Evolutionary conservation across 352 stramenopile genomes (phyloP).

Genomic region (Pelagophyceae sp.): DNA sequence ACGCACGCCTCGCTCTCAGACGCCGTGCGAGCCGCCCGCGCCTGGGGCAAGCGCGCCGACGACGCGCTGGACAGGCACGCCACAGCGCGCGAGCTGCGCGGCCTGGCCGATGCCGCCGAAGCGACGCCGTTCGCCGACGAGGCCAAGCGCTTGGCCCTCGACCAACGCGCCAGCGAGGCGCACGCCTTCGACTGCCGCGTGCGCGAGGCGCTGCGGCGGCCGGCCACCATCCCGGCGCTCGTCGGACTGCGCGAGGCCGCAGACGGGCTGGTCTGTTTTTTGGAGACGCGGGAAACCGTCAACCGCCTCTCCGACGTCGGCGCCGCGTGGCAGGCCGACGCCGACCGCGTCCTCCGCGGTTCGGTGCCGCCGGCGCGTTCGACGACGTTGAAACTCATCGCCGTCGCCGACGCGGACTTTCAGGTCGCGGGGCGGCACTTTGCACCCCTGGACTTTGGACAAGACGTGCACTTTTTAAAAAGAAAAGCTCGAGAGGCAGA

Average conservation of each 20-base stretch:
- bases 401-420: background rate
- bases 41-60: background rate
- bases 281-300: background rate
- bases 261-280: background rate
- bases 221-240: background rate
- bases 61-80: background rate
- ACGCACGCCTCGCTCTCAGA: background rate
- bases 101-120: background rate
- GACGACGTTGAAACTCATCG: background rate
- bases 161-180: background rate
- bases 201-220: background rate
- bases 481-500: background rate
- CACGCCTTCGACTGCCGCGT: background rate
- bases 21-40: background rate
- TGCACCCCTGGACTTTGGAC: background rate
- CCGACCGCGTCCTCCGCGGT: background rate
- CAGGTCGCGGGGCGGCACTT: background rate
- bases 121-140: background rate
- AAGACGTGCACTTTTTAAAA: background rate
- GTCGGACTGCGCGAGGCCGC: background rate
- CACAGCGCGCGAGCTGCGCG: background rate
- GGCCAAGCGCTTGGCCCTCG: background rate
- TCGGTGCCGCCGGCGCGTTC: background rate
- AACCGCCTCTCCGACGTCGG: background rate
- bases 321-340: background rate